Base-by-base conservation (phyloP, 441 rosid genomes). In the Eutrema salsugineum region DNA sequence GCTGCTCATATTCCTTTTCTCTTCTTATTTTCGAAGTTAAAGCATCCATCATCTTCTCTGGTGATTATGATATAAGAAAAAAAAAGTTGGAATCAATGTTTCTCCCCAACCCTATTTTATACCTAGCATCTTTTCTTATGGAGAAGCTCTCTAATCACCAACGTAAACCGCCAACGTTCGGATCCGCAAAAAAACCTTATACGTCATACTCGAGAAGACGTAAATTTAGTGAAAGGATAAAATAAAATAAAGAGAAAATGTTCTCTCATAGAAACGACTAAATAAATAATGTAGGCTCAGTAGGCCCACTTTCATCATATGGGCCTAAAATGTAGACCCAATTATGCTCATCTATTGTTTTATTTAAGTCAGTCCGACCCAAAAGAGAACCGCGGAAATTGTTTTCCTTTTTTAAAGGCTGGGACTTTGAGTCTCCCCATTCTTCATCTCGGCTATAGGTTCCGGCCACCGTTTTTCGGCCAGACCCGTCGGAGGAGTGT, bases 1-100 rank as follows among this genome's bases (percentile, higher is more conserved):
- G 86, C 68, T 80, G 90, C 78, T 87, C 87, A 22, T 92, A 92
- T 68, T 92, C 98, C 84, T 87, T 87, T 44, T 75, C 79, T 67
- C 84, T 42, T 84, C 83, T 83, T 78, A 68, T 84, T 71, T 78
- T 86, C 1, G 94, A 79, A 64, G 80, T 73, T 65, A 90, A 84
- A 4, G 86, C 90, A 58, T 87, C 93, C 79, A 80, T 59, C 81
- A 84, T 36, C 73, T 68, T 80, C 89, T 32, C 92, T 76, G 66
- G 3, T 55, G 39, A 47, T 67, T 43, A 42, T 33, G 28, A 39
- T 39, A 15, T n/a, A 38, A 28, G 36, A 62, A 19, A 27, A 53
- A 56, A 75, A 33, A 43, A 27, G 36, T 43, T 14, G 20, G 17
- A 11, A 59, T 22, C 44, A 20, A 27, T 19, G 17, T 58, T 48